Base-by-base conservation (phyloP, 768 basidiomycete species). In the Tulasnella sp. region DNA sequence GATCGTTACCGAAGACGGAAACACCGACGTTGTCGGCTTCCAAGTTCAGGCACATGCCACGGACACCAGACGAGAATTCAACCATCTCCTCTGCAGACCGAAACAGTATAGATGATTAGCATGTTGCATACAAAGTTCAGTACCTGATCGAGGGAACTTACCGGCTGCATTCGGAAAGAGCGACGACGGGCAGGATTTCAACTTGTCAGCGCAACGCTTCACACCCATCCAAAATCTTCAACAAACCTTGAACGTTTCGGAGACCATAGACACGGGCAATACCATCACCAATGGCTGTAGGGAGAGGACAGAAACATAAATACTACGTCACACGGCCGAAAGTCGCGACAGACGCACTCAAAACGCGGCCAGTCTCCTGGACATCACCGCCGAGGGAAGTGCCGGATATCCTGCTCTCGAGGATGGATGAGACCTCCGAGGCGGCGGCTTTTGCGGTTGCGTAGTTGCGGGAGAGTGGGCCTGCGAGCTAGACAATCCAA, bases 11-110 rank as follows among this genome's bases (percentile, higher is more conserved):
- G 90, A 99, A 99, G 88, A 99, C 96, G 88, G 98, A 95, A 84
- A 99, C 95, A 95, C 98, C 98, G 89, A 99, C 97, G 83, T 98
- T 98, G 92, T 99, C 98, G 87, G 97, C 95, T 88, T 99, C 98
- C 91, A 99, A 93, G 93, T 99, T 99, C 86, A 99, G 87, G 87
- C 96, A 98, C 98, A 99, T 99, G 89, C 98, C 98, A 85, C 98
- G 96, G 83, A 99, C 91, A 87, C 98, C 98, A 74, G 98, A 99
- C 73, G 97, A 95, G 90, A 99, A 99, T 90, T 99, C 98, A 90
- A 99, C 98, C 98, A 99, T 99, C 91, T 99, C 98, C 88, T 99
- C 98, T 96, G 86, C 72, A 82, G 77, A 81, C 46, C 40, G 70
- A 37, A 71, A 39, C 76, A 42, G 76, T 13, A 13, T 44, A 44